Conservation (phyloP, 345 rosid genomes). For the Laguncularia racemosa region DNA sequence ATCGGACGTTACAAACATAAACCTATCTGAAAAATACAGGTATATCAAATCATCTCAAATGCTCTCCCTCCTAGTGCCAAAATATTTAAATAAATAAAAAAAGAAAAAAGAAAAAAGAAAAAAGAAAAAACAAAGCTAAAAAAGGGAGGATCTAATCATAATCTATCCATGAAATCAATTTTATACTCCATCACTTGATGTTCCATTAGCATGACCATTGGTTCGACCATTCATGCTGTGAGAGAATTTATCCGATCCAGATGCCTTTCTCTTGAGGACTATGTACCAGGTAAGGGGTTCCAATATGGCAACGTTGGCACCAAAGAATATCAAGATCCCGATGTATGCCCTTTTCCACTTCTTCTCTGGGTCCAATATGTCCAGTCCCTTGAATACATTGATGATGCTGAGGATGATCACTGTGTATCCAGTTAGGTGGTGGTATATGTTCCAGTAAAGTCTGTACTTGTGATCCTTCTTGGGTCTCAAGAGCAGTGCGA, state of each 20-base stretch:
- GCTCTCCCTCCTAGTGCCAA: no score
- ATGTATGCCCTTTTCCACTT: conserved; percentile 14
- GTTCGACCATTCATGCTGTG: conserved; percentile 4
- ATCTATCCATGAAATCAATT: background rate
- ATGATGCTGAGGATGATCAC: conserved; percentile 16
- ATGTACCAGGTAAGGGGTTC: conserved; percentile 14
- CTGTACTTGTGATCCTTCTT: conserved; percentile 25
- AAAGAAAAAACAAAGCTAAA: background rate
- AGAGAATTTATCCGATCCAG: conserved; percentile 1
- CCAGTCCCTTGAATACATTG: conserved; percentile 25
- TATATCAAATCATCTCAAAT: no score
- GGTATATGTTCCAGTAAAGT: conserved; percentile 23
- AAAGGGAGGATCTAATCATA: background rate
- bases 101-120: no score
- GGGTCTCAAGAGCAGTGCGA: conserved; percentile 20
- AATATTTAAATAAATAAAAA: no score
- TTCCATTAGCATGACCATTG: conserved; percentile 3
- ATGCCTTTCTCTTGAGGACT: conserved; percentile 8
- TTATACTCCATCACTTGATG: background rate
- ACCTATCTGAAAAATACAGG: no score
- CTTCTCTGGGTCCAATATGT: conserved; percentile 17
- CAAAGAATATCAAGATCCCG: conserved; percentile 1
- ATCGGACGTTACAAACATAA: no score
- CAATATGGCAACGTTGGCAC: conserved; percentile 3
- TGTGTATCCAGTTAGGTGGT: conserved; percentile 18